phyloP scores from a whole-genome alignment of 352 stramenopile species.

The Globisporangium barbulae region DNA sequence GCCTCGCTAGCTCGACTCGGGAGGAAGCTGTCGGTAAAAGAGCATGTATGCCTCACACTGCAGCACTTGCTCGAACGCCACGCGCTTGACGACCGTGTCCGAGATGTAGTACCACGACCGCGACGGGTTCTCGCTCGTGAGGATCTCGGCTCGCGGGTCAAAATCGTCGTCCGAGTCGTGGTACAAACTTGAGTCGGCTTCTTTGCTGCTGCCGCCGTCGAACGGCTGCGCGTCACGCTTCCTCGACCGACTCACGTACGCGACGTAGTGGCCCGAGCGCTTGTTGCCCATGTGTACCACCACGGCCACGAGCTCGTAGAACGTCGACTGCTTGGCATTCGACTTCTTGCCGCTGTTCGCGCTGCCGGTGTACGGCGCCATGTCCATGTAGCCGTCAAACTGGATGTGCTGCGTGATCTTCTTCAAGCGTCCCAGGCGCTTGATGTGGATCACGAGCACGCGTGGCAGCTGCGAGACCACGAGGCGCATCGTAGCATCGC shows the following conservation, averaged over 20 bases:
- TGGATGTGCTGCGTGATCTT: constrained; percentile 72
- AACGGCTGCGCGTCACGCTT: constrained; percentile 23
- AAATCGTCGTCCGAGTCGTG: constrained; percentile 24
- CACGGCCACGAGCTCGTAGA: constrained; percentile 64
- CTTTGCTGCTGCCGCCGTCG: not conserved
- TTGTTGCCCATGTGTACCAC: constrained; percentile 75
- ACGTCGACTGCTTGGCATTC: constrained; percentile 25
- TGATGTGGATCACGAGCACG: constrained; percentile 70
- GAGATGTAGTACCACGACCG: constrained; percentile 69
- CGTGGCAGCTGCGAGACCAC: constrained; percentile 45
- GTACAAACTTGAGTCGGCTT: not conserved
- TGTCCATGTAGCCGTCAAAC: constrained; percentile 55
- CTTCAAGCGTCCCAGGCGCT: constrained; percentile 41
- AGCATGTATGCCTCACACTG: constrained; percentile 80
- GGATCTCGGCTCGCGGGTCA: constrained; percentile 22
- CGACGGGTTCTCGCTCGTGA: constrained; percentile 20
- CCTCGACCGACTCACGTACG: constrained; percentile 61
- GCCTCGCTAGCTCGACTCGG: constrained; percentile 3
- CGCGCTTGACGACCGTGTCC: constrained; percentile 58
- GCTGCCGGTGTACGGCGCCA: constrained; percentile 37
- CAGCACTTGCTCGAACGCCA: constrained; percentile 61
- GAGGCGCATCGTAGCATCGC: constrained; percentile 54
- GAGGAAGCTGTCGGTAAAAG: constrained; percentile 50
- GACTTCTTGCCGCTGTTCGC: constrained; percentile 1
- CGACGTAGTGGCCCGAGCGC: constrained; percentile 64